A percentile compares a stretch with the other conserved stretches of the same genome.
Conservation (phyloP, 1,284 basidiomycete species). For the Leccinum insolens region DNA sequence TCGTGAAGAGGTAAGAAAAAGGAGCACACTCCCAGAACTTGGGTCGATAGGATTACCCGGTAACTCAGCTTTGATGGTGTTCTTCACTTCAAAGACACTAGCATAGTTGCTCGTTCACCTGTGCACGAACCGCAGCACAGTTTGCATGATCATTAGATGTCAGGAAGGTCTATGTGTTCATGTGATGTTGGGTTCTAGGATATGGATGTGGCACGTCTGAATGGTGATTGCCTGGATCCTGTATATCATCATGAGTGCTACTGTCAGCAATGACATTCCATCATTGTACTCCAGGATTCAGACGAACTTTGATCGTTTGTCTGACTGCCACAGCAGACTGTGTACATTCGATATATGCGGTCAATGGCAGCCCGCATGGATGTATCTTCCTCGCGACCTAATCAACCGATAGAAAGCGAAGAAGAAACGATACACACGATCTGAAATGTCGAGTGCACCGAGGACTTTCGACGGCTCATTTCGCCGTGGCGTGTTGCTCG, state of each 20-base stretch:
- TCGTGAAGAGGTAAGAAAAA: no score
- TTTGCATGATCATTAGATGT: not conserved
- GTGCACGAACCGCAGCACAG: no score
- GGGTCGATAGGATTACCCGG: no score
- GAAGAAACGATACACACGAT: conserved; percentile 27
- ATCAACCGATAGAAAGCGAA: conserved; percentile 7
- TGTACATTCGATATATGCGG: conserved; percentile 5
- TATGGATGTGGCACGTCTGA: not conserved
- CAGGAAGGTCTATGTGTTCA: not conserved
- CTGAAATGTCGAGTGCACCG: conserved; percentile 23
- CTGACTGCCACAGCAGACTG: not conserved
- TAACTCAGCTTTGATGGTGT: no score
- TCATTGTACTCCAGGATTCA: conserved; percentile 17
- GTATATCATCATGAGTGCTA: conserved; percentile 9
- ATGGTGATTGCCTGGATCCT: conserved; percentile 8
- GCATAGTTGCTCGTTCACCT: no score
- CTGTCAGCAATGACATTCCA: not conserved
- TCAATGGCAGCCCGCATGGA: conserved; percentile 30
- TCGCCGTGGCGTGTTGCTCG: not conserved
- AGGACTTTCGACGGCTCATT: conserved; percentile 28
- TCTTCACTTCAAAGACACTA: no score
- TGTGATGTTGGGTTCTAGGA: not conserved
- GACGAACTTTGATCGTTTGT: not conserved
- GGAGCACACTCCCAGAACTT: no score
- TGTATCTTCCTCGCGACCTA: conserved; percentile 16